A percentile compares a stretch with the other conserved stretches of the same genome.
Conservation (phyloP, 78 protist species). For the Dictyostelium intermedium region DNA sequence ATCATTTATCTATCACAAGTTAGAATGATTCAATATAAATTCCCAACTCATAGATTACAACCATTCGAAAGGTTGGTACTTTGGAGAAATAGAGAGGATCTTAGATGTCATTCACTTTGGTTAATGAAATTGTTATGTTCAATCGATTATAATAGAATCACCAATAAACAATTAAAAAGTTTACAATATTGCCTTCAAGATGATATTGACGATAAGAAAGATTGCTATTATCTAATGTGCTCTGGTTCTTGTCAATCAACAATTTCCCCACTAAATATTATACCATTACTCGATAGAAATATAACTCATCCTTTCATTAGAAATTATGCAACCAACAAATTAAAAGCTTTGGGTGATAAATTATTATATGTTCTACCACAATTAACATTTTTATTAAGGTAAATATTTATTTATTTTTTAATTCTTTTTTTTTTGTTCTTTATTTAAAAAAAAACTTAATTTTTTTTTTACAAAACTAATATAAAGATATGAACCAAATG, state of each 20-base stretch:
- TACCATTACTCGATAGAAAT: conserved; percentile 49
- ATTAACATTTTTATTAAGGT: conserved; percentile 53
- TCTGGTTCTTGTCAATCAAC: conserved; percentile 16
- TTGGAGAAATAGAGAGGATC: conserved; percentile 50
- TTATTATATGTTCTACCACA: conserved; percentile 36
- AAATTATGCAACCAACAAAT: conserved; percentile 22
- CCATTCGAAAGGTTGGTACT: conserved; percentile 22
- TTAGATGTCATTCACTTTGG: conserved; percentile 72
- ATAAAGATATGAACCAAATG: conserved; percentile 36
- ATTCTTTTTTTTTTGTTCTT: background rate
- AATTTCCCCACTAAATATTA: conserved; percentile 14
- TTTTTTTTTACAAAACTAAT: background rate
- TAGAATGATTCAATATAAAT: conserved; percentile 57
- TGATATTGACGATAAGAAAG: background rate
- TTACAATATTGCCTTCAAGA: background rate
- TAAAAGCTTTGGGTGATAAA: background rate
- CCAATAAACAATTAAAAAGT: conserved; percentile 6
- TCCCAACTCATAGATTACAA: conserved; percentile 6
- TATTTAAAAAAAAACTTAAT: background rate
- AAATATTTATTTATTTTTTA: background rate
- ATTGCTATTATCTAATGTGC: conserved; percentile 61
- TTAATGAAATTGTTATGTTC: conserved; percentile 23
- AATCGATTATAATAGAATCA: conserved; percentile 11
- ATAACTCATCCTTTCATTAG: conserved; percentile 1
- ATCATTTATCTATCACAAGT: conserved; percentile 31